Evolutionary conservation across 768 basidiomycete species (phyloP).

Genomic region (Boletus patriciae): DNA sequence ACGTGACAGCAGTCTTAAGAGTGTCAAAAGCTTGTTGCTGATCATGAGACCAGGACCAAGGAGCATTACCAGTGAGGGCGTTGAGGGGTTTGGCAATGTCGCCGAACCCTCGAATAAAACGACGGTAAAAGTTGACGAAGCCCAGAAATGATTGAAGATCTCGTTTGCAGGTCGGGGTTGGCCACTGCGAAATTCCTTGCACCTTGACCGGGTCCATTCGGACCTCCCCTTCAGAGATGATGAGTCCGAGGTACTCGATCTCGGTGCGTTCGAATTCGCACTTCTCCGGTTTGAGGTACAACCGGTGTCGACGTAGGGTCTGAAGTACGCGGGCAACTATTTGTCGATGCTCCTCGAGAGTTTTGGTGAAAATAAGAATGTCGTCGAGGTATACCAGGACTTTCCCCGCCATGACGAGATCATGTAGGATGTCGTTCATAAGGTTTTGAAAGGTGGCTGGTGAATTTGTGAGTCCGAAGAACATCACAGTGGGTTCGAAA

Average conservation of each 20-base stretch:
- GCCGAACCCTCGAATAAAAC: constrained; percentile 33
- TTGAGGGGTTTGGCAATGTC: constrained; percentile 30
- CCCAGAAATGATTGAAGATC: constrained; percentile 44
- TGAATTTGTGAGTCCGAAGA: constrained; percentile 16
- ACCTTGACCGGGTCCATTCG: constrained; percentile 43
- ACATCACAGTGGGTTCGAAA: too few relatives aligned
- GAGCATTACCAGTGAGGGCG: constrained; percentile 2
- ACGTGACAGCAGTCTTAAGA: background rate
- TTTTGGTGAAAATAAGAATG: constrained; percentile 31
- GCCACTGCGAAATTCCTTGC: constrained; percentile 40
- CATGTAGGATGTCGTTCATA: constrained; percentile 30
- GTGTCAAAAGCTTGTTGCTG: background rate
- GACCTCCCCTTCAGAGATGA: constrained; percentile 30
- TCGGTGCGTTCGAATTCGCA: constrained; percentile 22
- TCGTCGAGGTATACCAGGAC: constrained; percentile 37
- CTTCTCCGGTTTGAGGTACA: constrained; percentile 19
- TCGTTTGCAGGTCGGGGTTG: constrained; percentile 27
- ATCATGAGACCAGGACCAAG: background rate
- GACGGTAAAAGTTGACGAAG: constrained; percentile 26
- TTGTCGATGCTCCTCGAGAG: constrained; percentile 9
- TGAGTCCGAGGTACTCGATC: constrained; percentile 35
- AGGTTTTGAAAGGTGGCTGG: constrained; percentile 37
- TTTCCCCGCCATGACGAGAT: constrained; percentile 27
- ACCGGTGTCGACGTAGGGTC: constrained; percentile 15
- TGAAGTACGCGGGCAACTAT: constrained; percentile 17